Conservation (phyloP, 1,284 basidiomycete genomes). For the Afroboletus lepidellus region DNA sequence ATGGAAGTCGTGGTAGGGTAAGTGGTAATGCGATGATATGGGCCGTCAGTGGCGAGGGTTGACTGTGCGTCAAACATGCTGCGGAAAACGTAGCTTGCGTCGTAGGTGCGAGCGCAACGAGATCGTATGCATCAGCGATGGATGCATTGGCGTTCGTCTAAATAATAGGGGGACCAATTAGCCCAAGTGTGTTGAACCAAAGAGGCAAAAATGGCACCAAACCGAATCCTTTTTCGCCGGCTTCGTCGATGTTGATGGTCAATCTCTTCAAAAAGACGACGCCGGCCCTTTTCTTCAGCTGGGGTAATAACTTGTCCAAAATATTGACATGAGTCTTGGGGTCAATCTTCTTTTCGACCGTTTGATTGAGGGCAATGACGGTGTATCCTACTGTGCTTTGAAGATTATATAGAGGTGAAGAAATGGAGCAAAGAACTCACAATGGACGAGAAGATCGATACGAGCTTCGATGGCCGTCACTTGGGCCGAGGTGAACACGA, state of each 20-base stretch:
- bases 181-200: background rate
- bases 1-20: slow-evolving; percentile 75
- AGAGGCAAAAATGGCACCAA: slow-evolving; percentile 45
- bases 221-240: slow-evolving; percentile 79
- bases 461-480: slow-evolving; percentile 46
- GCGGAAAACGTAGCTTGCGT: slow-evolving; percentile 70
- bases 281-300: slow-evolving; percentile 53
- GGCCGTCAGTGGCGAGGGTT: slow-evolving; percentile 74
- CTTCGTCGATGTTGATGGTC: slow-evolving; percentile 71
- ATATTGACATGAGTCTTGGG: slow-evolving; percentile 63
- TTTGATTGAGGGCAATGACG: slow-evolving; percentile 70
- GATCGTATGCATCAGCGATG: slow-evolving; percentile 65
- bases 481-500: slow-evolving; percentile 42
- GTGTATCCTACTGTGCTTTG: slow-evolving; percentile 70
- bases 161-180: background rate
- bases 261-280: slow-evolving; percentile 66
- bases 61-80: slow-evolving; percentile 79
- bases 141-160: slow-evolving; percentile 62
- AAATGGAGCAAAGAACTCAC: slow-evolving; percentile 33
- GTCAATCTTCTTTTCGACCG: slow-evolving; percentile 65
- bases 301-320: slow-evolving; percentile 51
- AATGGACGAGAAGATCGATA: slow-evolving; percentile 53
- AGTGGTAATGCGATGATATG: slow-evolving; percentile 83
- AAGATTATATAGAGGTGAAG: slow-evolving; percentile 13
- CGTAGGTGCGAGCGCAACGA: slow-evolving; percentile 73